Conservation (phyloP, 805 yeast species). For the Candida koratica region DNA sequence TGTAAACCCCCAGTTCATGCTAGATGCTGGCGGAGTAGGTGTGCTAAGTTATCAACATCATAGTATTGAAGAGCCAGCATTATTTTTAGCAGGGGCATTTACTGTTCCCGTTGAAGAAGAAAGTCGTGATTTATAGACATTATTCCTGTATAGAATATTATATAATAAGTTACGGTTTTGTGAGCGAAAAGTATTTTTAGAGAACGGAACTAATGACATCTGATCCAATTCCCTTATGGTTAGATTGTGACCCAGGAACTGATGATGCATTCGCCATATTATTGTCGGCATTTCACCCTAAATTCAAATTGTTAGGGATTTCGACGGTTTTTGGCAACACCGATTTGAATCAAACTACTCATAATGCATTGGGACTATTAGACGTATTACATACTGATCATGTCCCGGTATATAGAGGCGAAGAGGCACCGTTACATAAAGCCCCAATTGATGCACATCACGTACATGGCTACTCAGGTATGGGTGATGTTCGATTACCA, state of each 20-base stretch:
- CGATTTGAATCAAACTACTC: slow-evolving; percentile 58
- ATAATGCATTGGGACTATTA: slow-evolving; percentile 62
- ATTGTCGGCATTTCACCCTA: slow-evolving; percentile 57
- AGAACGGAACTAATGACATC: too few species aligned
- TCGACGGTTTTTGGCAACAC: slow-evolving; percentile 76
- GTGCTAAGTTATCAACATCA: slow-evolving; percentile 87
- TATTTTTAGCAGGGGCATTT: slow-evolving; percentile 80
- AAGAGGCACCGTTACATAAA: slow-evolving; percentile 51
- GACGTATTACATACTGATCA: slow-evolving; percentile 52
- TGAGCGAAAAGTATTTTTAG: too few species aligned
- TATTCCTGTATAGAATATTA: background rate
- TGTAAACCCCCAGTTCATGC: slow-evolving; percentile 71
- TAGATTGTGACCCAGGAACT: slow-evolving; percentile 92
- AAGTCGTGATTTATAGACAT: slow-evolving; percentile 17
- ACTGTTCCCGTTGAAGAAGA: slow-evolving; percentile 64
- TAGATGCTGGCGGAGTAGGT: slow-evolving; percentile 96
- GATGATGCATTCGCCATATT: slow-evolving; percentile 80
- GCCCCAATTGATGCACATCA: slow-evolving; percentile 52
- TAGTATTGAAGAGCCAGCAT: slow-evolving; percentile 80
- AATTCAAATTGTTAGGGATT: slow-evolving; percentile 59
- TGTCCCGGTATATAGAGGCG: slow-evolving; percentile 67
- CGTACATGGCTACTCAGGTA: slow-evolving; percentile 71
- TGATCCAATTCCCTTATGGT: slow-evolving; percentile 59
- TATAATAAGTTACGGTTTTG: too few species aligned
- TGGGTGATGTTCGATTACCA: slow-evolving; percentile 68